Evolutionary conservation across 371 early-diverging fungal genomes (phyloP).

Genomic region (Haplosporangium sp.): DNA sequence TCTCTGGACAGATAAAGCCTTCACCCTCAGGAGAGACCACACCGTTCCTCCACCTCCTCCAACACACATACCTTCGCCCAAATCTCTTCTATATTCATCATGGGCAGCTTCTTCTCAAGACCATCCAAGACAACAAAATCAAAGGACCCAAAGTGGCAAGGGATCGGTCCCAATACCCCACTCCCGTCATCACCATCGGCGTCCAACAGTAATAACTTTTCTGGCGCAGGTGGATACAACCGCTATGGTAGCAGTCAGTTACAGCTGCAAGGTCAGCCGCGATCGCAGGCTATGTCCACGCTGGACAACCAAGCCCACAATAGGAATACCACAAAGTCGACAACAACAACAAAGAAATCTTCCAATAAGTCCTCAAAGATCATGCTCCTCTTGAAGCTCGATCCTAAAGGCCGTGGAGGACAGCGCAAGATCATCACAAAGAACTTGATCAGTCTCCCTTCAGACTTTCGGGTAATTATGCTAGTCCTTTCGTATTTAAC

Average conservation of each 20-base stretch:
- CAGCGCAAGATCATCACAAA: conserved; percentile 44
- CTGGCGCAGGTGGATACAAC: neutral
- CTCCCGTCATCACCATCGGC: conserved; percentile 15
- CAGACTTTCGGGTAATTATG: conserved; percentile 46
- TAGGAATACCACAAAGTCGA: conserved; percentile 10
- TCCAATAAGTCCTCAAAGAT: conserved; percentile 33
- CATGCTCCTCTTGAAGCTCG: conserved; percentile 37
- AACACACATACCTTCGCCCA: neutral
- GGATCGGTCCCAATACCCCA: conserved; percentile 53
- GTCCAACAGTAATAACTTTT: conserved; percentile 9
- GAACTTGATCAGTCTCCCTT: conserved; percentile 49
- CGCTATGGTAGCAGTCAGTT: neutral
- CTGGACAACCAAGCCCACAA: conserved; percentile 15
- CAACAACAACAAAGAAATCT: conserved; percentile 11
- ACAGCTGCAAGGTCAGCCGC: conserved; percentile 12
- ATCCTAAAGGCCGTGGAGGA: conserved; percentile 44
- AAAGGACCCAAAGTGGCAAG: conserved; percentile 53
- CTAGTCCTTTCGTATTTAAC: neutral
- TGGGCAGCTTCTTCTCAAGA: conserved; percentile 47
- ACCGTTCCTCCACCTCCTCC: neutral
- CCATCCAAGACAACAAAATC: conserved; percentile 31
- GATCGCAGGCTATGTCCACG: conserved; percentile 20
- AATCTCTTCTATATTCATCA: conserved; percentile 3
- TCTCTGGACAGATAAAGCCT: too few species aligned
- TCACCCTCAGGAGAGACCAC: neutral